Evolutionary conservation across 345 rosid genomes (phyloP).

Genomic region (Pugionium dolabratum): DNA sequence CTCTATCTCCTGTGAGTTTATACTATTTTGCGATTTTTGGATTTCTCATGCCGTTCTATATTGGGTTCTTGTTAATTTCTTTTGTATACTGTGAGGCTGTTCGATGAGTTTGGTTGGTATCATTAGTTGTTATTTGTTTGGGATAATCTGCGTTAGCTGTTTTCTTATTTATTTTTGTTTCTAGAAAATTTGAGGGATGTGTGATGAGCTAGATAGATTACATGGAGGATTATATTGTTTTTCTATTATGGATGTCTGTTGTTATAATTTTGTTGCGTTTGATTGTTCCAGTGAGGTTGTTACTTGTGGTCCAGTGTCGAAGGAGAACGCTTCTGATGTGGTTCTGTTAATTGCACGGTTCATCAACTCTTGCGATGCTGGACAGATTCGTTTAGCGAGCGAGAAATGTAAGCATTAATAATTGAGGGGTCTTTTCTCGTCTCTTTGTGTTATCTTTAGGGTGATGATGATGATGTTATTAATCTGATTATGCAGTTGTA

Average conservation of each 20-base stretch:
- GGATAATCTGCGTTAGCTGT: neutral
- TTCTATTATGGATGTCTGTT: neutral
- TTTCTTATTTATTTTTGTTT: neutral
- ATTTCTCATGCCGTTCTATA: slow-evolving; percentile 2
- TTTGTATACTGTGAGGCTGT: neutral
- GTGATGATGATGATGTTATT: slow-evolving; percentile 14
- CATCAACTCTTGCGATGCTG: too few species aligned
- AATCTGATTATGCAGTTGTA: slow-evolving; percentile 10
- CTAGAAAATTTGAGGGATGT: slow-evolving; percentile 1
- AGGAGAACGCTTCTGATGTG: slow-evolving; percentile 47
- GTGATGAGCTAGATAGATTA: neutral
- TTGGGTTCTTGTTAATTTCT: slow-evolving; percentile 3
- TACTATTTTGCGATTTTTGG: slow-evolving; percentile 6
- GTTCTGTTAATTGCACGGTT: too few species aligned
- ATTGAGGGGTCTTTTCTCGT: slow-evolving; percentile 5
- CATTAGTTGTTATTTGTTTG: neutral
- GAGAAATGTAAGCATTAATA: neutral
- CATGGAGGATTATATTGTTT: neutral
- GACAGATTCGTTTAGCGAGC: too few species aligned
- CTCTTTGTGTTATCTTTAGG: neutral
- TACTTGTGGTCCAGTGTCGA: slow-evolving; percentile 46
- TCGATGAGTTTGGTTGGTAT: neutral
- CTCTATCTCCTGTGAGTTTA: slow-evolving; percentile 62
- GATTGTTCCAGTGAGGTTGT: slow-evolving; percentile 53
- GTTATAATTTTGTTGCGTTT: neutral